Percentiles rank a stretch among this genome's conserved stretches.
Evolutionary conservation across 192 early-diverging fungal species (phyloP).

Genomic region (Neocallimastix lanati): DNA sequence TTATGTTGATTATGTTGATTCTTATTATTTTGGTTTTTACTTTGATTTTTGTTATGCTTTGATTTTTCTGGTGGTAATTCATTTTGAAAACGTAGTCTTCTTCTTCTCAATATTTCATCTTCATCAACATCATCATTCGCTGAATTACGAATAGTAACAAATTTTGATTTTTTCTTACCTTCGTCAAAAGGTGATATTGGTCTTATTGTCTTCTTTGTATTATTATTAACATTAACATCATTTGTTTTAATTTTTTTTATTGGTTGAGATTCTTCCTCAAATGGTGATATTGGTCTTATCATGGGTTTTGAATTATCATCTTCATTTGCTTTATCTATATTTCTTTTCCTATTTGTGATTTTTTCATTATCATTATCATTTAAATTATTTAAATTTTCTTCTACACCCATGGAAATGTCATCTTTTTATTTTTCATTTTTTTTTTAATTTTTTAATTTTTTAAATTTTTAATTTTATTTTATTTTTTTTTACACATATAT

Average conservation of each 20-base stretch:
- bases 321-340: not conserved
- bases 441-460: no score
- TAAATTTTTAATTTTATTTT: no score
- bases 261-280: not conserved
- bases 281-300: not conserved
- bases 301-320: not conserved
- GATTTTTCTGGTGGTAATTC: not conserved
- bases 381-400: not conserved
- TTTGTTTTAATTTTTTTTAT: not conserved
- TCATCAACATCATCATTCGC: not conserved
- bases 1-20: no score
- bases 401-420: not conserved
- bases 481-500: no score
- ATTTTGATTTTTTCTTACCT: not conserved
- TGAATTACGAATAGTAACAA: not conserved
- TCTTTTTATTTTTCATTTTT: no score
- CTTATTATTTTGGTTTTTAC: no score
- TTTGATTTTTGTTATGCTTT: not conserved
- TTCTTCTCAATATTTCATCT: not conserved
- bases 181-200: not conserved
- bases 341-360: not conserved
- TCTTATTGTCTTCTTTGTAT: not conserved
- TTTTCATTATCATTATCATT: not conserved
- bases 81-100: not conserved
- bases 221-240: not conserved